Conservation (phyloP, 192 early-diverging fungal species). For the Jimgerdemannia flammicorona region DNA sequence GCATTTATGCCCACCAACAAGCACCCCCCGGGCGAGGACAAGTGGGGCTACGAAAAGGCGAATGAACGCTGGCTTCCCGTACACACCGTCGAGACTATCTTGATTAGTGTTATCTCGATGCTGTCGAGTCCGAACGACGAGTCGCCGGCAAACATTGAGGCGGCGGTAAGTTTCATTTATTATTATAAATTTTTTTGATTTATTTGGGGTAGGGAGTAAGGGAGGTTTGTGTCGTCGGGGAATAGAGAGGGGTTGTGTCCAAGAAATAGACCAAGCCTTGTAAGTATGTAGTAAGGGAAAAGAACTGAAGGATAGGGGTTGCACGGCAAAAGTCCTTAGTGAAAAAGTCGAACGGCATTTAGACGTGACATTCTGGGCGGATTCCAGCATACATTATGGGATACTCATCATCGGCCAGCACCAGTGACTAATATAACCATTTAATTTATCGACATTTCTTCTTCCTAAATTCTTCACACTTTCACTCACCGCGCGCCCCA, state of each 20-base stretch:
- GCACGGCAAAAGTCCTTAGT: too few relatives aligned
- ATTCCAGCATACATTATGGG: not conserved
- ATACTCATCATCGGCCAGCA: too few relatives aligned
- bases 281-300: too few relatives aligned
- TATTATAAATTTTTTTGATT: not conserved
- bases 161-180: constrained; percentile 61
- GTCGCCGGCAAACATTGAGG: constrained; percentile 92
- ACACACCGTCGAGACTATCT: constrained; percentile 91
- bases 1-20: not conserved
- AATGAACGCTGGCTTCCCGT: constrained; percentile 94
- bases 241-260: not conserved
- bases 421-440: not conserved
- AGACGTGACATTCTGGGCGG: too few relatives aligned
- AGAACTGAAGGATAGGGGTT: too few relatives aligned
- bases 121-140: constrained; percentile 91
- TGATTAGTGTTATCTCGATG: constrained; percentile 90
- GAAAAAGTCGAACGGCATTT: too few relatives aligned
- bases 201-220: not conserved
- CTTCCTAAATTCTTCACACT: not conserved
- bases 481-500: not conserved
- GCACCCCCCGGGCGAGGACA: constrained; percentile 82
- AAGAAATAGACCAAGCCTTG: too few relatives aligned
- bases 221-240: not conserved
- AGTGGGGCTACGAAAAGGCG: constrained; percentile 87
- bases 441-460: not conserved